These are phyloP conservation scores for Hyphodiscus sp. DNA, from an alignment of 2,329 filamentous ascomycete genomes.

Conservation along the genomic window DNA sequence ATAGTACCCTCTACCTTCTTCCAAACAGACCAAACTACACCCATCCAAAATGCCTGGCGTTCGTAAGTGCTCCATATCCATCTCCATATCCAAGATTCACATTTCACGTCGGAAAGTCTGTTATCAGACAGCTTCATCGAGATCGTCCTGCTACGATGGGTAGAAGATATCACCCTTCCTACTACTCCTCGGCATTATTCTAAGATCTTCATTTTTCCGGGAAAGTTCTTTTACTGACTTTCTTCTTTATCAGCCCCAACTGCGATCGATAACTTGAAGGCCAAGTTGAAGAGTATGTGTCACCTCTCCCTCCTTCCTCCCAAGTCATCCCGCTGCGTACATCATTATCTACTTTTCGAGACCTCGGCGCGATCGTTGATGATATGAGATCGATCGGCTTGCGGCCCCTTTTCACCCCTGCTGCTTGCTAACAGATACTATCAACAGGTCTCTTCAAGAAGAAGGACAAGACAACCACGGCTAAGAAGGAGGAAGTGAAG, in stretches of 20 bases:
- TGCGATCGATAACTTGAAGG: conserved; percentile 24
- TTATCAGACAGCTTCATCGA: background rate
- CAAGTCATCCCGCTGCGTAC: no score
- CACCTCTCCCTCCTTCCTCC: no score
- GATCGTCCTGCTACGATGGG: conserved; percentile 3
- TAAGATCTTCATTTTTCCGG: background rate
- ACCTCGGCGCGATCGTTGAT: no score
- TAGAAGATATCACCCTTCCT: background rate
- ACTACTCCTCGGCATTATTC: background rate
- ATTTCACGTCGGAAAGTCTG: conserved; percentile 1
- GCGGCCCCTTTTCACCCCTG: background rate
- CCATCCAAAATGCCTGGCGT: conserved; percentile 25
- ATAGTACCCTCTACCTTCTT: conserved; percentile 1
- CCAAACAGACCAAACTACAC: background rate
- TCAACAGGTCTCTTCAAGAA: no score
- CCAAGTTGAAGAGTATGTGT: conserved; percentile 25
- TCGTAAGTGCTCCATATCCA: conserved; percentile 13
- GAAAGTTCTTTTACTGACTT: conserved; percentile 9
- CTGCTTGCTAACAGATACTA: background rate
- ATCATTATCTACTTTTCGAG: no score
- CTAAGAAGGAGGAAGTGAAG: conserved; percentile 11
- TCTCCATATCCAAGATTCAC: background rate
- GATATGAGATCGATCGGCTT: background rate
- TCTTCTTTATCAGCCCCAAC: conserved; percentile 24
- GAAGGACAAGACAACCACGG: no score